Evolutionary conservation across 805 yeast genomes (phyloP), one percentile per base, ranked within the genome.

Genomic region (Candida patagonica): DNA sequence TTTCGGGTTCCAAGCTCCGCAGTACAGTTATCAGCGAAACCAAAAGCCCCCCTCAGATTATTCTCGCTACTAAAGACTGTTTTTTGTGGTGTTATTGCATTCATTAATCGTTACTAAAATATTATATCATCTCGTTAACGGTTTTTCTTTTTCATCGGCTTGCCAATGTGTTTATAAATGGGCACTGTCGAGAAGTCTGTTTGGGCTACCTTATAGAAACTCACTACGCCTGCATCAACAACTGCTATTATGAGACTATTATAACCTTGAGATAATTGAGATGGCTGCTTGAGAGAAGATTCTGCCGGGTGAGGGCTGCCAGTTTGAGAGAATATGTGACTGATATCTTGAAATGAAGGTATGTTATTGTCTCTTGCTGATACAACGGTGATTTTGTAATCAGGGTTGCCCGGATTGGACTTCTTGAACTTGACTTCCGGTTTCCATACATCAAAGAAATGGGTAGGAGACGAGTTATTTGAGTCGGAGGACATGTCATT

Each of bases 401-500:
- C 88, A 1, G 96, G 94, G n/a, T 39, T 47, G 0, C 59, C 58
- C 1, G 94, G 94, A 17, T 54, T 51, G 25, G 74, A 76, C 50
- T 86, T 86, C 43, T 77, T 78, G 62, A 82, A 88, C 2, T 65
- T 60, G 4, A 53, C 43, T 10, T 29, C 29, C 1, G 97, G 96
- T 55, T 83, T 86, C 95, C 96, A 88, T 2, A 84, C 82, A 51
- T 80, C 68, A 50, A 67, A 87, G 6, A 38, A 40, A 9, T 41
- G 39, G 0, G 47, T 46, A 36, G 26, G 33, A 10, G 33, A 29
- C 4, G 21, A 19, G 10, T 34, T 4, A 8, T 15, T 17, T 15
- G 17, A 13, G 23, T 40, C 8, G 29, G 37, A n/a, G 37, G 40
- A 29, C n/a, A n/a, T n/a, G n/a, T n/a, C n/a, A n/a, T n/a, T n/a